These are phyloP conservation scores for Pichia thaimueangensis DNA, from an alignment of 805 yeast genomes.

Conservation along the genomic window DNA sequence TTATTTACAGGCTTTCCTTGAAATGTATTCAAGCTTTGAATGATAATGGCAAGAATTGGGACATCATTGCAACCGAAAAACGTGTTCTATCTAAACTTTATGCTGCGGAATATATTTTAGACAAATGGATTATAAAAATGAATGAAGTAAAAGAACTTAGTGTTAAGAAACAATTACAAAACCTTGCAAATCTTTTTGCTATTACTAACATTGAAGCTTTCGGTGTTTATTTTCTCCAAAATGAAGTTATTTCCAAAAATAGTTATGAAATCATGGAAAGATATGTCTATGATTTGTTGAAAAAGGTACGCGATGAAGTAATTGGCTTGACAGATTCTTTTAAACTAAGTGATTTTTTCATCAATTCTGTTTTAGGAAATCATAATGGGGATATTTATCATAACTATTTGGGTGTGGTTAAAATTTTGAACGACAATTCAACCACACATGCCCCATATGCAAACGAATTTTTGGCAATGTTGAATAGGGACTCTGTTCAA, in stretches of 20 bases:
- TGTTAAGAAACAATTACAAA: constrained; percentile 44
- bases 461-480: constrained; percentile 30
- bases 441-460: constrained; percentile 58
- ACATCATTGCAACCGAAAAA: constrained; percentile 40
- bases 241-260: constrained; percentile 46
- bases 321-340: constrained; percentile 81
- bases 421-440: constrained; percentile 41
- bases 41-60: constrained; percentile 36
- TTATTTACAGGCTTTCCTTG: constrained; percentile 35
- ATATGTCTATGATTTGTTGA: constrained; percentile 40
- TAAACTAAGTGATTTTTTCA: constrained; percentile 70
- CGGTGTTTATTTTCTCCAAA: constrained; percentile 66
- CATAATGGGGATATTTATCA: constrained; percentile 80
- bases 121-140: constrained; percentile 27
- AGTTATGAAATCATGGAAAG: constrained; percentile 36
- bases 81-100: constrained; percentile 43
- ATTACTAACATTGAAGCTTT: constrained; percentile 61
- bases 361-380: constrained; percentile 77
- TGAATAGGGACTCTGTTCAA: constrained; percentile 34
- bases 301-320: constrained; percentile 56
- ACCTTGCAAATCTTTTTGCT: constrained; percentile 58
- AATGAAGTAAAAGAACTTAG: constrained; percentile 10
- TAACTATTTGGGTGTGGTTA: constrained; percentile 59
- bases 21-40: constrained; percentile 29
- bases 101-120: constrained; percentile 43